A percentile compares a stretch with the other conserved stretches of the same genome.
Evolutionary conservation across 2,329 filamentous ascomycete genomes (phyloP).

Genomic region (Aspergillus sp.): DNA sequence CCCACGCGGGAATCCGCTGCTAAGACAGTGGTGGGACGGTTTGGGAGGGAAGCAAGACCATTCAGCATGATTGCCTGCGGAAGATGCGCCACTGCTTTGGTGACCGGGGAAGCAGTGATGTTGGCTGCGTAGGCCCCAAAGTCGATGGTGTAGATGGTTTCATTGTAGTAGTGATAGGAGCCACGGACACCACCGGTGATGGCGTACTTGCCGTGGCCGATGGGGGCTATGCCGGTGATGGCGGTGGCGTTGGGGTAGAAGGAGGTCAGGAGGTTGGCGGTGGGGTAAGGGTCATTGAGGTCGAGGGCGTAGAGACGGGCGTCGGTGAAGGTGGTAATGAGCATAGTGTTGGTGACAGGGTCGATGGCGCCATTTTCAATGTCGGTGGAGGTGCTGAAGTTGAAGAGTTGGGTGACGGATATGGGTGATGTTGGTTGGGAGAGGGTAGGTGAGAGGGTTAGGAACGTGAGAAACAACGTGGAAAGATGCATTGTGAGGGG

Average conservation of each 20-base stretch:
- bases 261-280: constrained; percentile 14
- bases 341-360: constrained; percentile 17
- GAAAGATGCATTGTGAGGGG: not conserved
- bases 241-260: constrained; percentile 18
- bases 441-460: not conserved
- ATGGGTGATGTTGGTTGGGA: not conserved
- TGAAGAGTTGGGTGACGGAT: constrained; percentile 14
- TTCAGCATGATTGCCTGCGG: constrained; percentile 22
- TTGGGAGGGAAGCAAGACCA: constrained; percentile 19
- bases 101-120: not conserved
- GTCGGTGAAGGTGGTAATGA: constrained; percentile 21
- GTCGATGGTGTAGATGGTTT: constrained; percentile 21
- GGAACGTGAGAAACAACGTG: not conserved
- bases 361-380: constrained; percentile 22
- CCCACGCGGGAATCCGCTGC: constrained; percentile 21
- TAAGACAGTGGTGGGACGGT: constrained; percentile 15
- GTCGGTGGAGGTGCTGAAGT: constrained; percentile 13
- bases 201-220: constrained; percentile 20
- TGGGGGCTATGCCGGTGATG: constrained; percentile 22
- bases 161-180: constrained; percentile 18
- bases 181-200: constrained; percentile 21
- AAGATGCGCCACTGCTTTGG: constrained; percentile 8
- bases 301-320: constrained; percentile 17
- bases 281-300: not conserved
- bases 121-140: not conserved